These are phyloP conservation scores for Exophiala alcalophila DNA, from an alignment of 2,329 filamentous ascomycete species.

Conservation along the genomic window DNA sequence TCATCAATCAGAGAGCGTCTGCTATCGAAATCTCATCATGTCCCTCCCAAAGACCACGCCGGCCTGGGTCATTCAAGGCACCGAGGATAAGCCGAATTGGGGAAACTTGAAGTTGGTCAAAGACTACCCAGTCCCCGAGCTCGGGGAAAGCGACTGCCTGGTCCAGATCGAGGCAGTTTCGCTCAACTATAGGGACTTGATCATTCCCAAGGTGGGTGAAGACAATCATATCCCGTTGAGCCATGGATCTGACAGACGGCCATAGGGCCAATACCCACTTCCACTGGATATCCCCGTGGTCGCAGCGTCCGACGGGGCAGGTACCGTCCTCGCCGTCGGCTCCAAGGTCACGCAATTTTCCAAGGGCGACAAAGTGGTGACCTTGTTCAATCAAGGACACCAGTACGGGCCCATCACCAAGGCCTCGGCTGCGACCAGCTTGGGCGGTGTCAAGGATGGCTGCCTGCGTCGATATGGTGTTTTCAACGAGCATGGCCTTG, in stretches of 20 bases:
- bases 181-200: conserved; percentile 51
- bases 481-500: conserved; percentile 67
- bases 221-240: background rate
- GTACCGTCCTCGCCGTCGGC: conserved; percentile 52
- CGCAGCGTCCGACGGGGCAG: conserved; percentile 44
- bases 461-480: conserved; percentile 64
- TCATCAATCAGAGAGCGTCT: no score
- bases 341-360: conserved; percentile 56
- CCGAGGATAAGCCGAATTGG: conserved; percentile 9
- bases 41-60: conserved; percentile 22
- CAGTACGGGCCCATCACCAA: conserved; percentile 48
- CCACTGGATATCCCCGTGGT: conserved; percentile 43
- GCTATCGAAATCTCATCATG: conserved; percentile 9
- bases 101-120: conserved; percentile 44
- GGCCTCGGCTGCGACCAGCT: conserved; percentile 50
- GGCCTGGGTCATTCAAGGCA: conserved; percentile 16
- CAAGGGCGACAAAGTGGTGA: conserved; percentile 56
- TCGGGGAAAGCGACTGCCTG: conserved; percentile 69
- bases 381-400: conserved; percentile 58
- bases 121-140: conserved; percentile 53
- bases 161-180: conserved; percentile 59
- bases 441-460: conserved; percentile 68
- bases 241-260: background rate
- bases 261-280: conserved; percentile 49
- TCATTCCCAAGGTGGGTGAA: conserved; percentile 40